A percentile compares a stretch with the other conserved stretches of the same genome.
Conservation (phyloP, 441 rosid species). For the Omphalea diandra region DNA sequence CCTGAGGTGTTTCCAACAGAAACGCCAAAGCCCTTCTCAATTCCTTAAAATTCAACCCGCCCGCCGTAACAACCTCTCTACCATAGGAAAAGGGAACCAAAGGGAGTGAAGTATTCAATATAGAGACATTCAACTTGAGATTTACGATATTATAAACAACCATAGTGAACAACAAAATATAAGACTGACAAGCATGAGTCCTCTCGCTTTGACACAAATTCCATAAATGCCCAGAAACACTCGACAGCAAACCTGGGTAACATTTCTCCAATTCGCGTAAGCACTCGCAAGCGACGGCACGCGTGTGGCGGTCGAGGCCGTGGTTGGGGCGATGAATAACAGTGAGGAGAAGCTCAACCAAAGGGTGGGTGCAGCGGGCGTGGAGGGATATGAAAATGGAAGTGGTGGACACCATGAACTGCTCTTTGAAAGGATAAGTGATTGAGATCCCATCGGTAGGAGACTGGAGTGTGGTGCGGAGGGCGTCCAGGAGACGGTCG, state of each 20-base stretch:
- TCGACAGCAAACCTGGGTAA: conserved; percentile 75
- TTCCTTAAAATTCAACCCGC: conserved; percentile 84
- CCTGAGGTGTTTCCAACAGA: conserved; percentile 74
- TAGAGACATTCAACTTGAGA: conserved; percentile 51
- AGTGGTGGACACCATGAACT: conserved; percentile 67
- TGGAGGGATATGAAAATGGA: conserved; percentile 60
- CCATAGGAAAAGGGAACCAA: conserved; percentile 60
- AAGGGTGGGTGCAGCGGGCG: conserved; percentile 39
- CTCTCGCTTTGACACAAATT: conserved; percentile 84
- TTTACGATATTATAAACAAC: conserved; percentile 57
- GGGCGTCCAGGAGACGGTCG: conserved; percentile 61
- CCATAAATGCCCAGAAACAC: conserved; percentile 79
- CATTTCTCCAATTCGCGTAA: conserved; percentile 73
- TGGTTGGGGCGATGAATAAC: conserved; percentile 88
- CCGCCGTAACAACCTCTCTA: conserved; percentile 31
- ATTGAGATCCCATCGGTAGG: conserved; percentile 52
- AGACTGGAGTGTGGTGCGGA: conserved; percentile 62
- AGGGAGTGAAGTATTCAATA: conserved; percentile 71
- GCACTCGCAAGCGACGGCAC: conserved; percentile 86
- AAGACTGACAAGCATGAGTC: conserved; percentile 82
- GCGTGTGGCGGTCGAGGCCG: conserved; percentile 73
- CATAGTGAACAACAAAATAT: conserved; percentile 61
- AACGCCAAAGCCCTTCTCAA: conserved; percentile 81
- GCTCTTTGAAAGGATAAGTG: conserved; percentile 66
- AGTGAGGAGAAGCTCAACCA: conserved; percentile 67